Evolutionary conservation across 2,329 filamentous ascomycete genomes (phyloP), one percentile per base, ranked within the genome.

Genomic region (Microdochium bolleyi): DNA sequence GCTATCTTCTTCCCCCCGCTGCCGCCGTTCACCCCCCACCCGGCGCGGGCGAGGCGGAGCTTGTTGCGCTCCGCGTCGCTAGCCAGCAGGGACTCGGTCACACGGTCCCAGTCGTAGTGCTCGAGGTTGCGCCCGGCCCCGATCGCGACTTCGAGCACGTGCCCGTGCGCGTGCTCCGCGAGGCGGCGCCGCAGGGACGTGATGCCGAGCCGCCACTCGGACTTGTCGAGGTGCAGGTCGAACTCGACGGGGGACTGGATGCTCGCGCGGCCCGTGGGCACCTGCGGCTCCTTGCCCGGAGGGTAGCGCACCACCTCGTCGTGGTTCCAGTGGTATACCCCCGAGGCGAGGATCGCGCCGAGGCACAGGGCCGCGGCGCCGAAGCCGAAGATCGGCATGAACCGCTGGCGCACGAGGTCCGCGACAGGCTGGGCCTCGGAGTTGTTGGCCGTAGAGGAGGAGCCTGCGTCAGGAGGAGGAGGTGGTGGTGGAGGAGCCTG

Each of bases 71-170:
- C 56, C 56, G 60, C 57, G 27, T 53, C 53, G 9, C 61, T 54
- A 5, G 58, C 38, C 3, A 52, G 51, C 1, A 61, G 49, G 1
- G 53, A 59, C 25, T 51, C 58, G 2, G 56, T 62, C 0, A 66
- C 57, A 32, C 46, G 51, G 21, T 69, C 70, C 80, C 81, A 85
- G 60, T 77, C 70, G 62, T 84, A 84, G 64, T 76, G 81, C 38
- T 73, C 70, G 16, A 85, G 61, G 60, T 85, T 86, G 13, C 83
- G 73, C 3, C 83, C 83, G 2, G 82, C 83, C 19, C 83, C 83
- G 53, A 85, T 75, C 19, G 81, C 82, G 13, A 85, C 72, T 64
- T 85, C 83, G 30, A 85, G 73, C 13, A 85, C 82, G 62, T 83
- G 70, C 2, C 83, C 83, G 0, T 63, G 63, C 5, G 77, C 81